Conservation (phyloP, 805 yeast genomes). For the Isabelozyma rhagii region DNA sequence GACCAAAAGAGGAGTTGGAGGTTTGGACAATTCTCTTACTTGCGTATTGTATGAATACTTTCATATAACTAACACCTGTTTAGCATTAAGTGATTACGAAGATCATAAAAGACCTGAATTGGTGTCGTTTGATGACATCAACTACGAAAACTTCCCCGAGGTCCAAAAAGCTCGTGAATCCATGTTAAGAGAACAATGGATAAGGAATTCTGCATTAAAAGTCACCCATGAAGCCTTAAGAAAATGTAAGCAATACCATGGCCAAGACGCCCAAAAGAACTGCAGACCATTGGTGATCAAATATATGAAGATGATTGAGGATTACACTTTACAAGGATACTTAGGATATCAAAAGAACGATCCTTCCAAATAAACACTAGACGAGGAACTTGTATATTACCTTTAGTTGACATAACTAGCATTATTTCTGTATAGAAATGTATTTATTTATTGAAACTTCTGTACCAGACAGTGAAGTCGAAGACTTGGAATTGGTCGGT, state of each 20-base stretch:
- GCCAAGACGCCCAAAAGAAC: slow-evolving; percentile 56
- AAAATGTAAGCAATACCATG: slow-evolving; percentile 66
- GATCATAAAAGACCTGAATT: slow-evolving; percentile 58
- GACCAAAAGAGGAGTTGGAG: not conserved
- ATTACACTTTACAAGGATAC: slow-evolving; percentile 66
- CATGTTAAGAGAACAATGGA: slow-evolving; percentile 76
- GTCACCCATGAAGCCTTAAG: slow-evolving; percentile 71
- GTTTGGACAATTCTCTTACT: slow-evolving; percentile 1
- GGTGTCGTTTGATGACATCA: slow-evolving; percentile 81
- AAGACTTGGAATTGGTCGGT: no score
- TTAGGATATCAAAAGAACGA: slow-evolving; percentile 88
- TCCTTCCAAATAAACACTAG: slow-evolving; percentile 50
- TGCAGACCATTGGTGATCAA: slow-evolving; percentile 76
- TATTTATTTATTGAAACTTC: no score
- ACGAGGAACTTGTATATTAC: no score
- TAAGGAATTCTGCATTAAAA: slow-evolving; percentile 64
- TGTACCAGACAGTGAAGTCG: no score
- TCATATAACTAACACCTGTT: not conserved
- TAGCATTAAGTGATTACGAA: slow-evolving; percentile 30
- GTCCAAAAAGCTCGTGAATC: slow-evolving; percentile 74
- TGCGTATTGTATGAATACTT: slow-evolving; percentile 5
- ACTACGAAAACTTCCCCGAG: slow-evolving; percentile 62
- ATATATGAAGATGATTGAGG: slow-evolving; percentile 74
- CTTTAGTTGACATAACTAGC: no score
- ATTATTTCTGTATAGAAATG: no score